A percentile compares a stretch with the other conserved stretches of the same genome.
Evolutionary conservation across 2,329 filamentous ascomycete genomes (phyloP).

Genomic region (Cytospora leucostoma): DNA sequence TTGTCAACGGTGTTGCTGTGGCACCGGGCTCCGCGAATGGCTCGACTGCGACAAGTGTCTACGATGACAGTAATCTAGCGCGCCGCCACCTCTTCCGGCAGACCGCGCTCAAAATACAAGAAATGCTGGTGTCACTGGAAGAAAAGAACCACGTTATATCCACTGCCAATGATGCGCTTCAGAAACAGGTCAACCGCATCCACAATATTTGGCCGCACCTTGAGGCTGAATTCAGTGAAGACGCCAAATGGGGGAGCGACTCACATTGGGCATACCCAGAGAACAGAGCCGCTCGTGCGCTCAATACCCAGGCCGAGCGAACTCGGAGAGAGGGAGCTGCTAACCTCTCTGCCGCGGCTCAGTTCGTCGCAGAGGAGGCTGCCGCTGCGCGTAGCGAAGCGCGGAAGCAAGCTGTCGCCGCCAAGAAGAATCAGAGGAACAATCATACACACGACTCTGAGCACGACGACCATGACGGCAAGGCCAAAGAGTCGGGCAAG

Average conservation of each 20-base stretch:
- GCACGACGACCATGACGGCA: conserved; percentile 67
- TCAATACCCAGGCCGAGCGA: conserved; percentile 66
- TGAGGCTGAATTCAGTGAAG: conserved; percentile 87
- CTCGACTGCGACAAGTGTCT: conserved; percentile 47
- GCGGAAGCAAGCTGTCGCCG: conserved; percentile 77
- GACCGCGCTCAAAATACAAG: conserved; percentile 74
- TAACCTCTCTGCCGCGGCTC: conserved; percentile 74
- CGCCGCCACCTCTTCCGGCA: conserved; percentile 76
- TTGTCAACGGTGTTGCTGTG: conserved; percentile 40
- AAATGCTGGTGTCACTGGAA: conserved; percentile 87
- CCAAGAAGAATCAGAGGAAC: conserved; percentile 70
- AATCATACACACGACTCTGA: conserved; percentile 73
- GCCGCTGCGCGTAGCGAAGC: conserved; percentile 82
- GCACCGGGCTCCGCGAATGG: conserved; percentile 47
- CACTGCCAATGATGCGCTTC: conserved; percentile 86
- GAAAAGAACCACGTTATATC: conserved; percentile 98
- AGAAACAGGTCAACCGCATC: conserved; percentile 80
- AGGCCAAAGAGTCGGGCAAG: conserved; percentile 57
- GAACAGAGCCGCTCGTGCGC: conserved; percentile 67
- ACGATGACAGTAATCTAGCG: conserved; percentile 60
- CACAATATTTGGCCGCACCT: conserved; percentile 86
- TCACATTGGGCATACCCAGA: conserved; percentile 96
- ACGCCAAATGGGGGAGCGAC: conserved; percentile 87
- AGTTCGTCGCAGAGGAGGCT: conserved; percentile 78
- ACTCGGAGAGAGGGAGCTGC: conserved; percentile 77